Conservation (phyloP, 2,329 filamentous ascomycete species). For the Pseudohalonectria lignicola region DNA sequence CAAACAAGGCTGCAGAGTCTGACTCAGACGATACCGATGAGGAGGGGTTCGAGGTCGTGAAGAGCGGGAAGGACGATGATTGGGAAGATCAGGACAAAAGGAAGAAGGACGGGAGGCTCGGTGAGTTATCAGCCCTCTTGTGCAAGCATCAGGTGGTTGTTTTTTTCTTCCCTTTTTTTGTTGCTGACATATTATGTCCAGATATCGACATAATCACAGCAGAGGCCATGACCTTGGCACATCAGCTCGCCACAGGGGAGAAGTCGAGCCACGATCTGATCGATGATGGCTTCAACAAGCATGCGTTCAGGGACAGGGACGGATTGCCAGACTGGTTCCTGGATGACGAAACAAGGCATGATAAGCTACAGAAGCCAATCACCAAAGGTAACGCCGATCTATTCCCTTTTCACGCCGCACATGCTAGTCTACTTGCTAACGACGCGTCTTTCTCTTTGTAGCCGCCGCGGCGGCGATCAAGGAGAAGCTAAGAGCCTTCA, state of each 20-base stretch:
- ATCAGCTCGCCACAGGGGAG: constrained; percentile 78
- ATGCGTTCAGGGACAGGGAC: constrained; percentile 79
- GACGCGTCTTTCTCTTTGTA: background rate
- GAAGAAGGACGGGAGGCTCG: constrained; percentile 49
- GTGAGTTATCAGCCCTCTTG: too few relatives aligned
- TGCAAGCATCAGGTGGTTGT: too few relatives aligned
- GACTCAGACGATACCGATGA: constrained; percentile 19
- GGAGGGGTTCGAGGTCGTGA: constrained; percentile 48
- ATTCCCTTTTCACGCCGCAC: background rate
- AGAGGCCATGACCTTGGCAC: constrained; percentile 95
- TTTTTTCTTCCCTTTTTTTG: too few relatives aligned
- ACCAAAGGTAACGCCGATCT: constrained; percentile 45
- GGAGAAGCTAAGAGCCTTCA: constrained; percentile 84
- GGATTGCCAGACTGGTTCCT: constrained; percentile 96
- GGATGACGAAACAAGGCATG: constrained; percentile 80
- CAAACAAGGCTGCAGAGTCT: constrained; percentile 7
- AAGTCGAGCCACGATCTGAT: constrained; percentile 69
- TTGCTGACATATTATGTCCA: constrained; percentile 19
- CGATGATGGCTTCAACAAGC: constrained; percentile 91
- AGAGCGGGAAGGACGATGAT: constrained; percentile 27
- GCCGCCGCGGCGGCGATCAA: constrained; percentile 86
- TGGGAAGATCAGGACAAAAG: constrained; percentile 60
- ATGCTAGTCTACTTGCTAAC: background rate
- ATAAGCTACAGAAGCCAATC: constrained; percentile 78
- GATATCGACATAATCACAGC: constrained; percentile 99